A percentile compares a stretch with the other conserved stretches of the same genome.
Evolutionary conservation across 208 protist species (phyloP).

Genomic region (Herpetomonas tarakana): DNA sequence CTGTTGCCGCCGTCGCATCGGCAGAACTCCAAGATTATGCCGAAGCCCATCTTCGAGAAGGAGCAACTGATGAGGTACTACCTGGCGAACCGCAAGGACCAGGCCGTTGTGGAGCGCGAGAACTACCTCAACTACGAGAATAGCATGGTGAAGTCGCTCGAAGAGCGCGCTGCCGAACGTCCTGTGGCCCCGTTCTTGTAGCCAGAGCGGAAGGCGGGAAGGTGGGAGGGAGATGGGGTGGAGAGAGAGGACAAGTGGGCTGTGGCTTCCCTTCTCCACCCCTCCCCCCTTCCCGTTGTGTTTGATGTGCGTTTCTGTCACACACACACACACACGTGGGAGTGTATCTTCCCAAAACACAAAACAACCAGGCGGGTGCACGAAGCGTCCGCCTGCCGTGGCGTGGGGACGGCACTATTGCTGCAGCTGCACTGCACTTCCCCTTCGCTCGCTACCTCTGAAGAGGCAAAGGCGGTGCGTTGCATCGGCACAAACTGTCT

Average conservation of each 20-base stretch:
- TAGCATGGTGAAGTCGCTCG: conserved; percentile 77
- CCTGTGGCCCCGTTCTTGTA: conserved; percentile 81
- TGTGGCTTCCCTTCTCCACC: too few species aligned
- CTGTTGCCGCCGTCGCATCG: conserved; percentile 78
- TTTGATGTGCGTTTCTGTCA: too few species aligned
- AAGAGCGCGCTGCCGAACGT: conserved; percentile 69
- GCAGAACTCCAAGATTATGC: conserved; percentile 89
- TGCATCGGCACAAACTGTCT: too few species aligned
- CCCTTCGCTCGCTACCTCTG: too few species aligned
- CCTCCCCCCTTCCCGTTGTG: too few species aligned
- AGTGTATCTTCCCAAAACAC: conserved; percentile 7
- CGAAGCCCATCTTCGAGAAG: conserved; percentile 90
- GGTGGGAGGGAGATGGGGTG: neutral
- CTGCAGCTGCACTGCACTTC: too few species aligned
- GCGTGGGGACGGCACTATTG: too few species aligned
- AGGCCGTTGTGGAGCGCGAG: conserved; percentile 46
- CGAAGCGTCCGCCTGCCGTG: too few species aligned
- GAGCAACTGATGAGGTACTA: conserved; percentile 88
- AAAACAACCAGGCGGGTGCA: neutral
- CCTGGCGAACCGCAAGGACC: conserved; percentile 82
- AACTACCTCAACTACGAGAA: conserved; percentile 88
- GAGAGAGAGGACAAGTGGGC: too few species aligned
- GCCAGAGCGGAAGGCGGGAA: neutral
- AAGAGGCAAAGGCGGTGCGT: too few species aligned
- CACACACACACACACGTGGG: conserved; percentile 8